Evolutionary conservation across 176 grass and related monocot species (phyloP).

Genomic region (Thalia dealbata): DNA sequence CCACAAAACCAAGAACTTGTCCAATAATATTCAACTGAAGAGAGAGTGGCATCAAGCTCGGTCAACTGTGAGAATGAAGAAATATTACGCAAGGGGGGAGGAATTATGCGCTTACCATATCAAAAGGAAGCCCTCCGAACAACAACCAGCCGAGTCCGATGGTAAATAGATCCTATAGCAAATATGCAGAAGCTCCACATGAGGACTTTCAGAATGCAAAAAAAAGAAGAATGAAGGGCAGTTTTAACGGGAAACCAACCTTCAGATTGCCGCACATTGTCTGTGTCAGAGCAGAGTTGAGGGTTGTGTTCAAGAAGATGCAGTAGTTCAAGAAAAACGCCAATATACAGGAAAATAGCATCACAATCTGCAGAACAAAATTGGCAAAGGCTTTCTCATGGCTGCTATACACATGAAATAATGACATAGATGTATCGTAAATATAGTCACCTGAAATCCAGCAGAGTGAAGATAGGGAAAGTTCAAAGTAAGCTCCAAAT

Average conservation of each 20-base stretch:
- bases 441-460: constrained; percentile 64
- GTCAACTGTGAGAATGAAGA: background rate
- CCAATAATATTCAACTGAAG: constrained; percentile 91
- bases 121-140: constrained; percentile 93
- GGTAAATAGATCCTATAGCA: constrained; percentile 78
- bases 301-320: constrained; percentile 92
- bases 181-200: constrained; percentile 4
- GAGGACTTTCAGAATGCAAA: constrained; percentile 7
- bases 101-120: constrained; percentile 48
- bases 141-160: constrained; percentile 90
- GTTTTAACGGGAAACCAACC: constrained; percentile 27
- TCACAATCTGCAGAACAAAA: constrained; percentile 51
- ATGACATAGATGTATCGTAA: background rate
- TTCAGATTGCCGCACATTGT: constrained; percentile 98
- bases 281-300: constrained; percentile 95
- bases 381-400: background rate
- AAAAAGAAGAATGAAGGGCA: constrained; percentile 6
- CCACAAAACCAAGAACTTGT: constrained; percentile 74
- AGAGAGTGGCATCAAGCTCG: constrained; percentile 10
- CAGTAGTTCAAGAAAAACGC: constrained; percentile 96
- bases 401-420: background rate
- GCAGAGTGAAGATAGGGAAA: constrained; percentile 76
- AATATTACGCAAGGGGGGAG: background rate
- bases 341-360: constrained; percentile 80
- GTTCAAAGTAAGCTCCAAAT: constrained; percentile 58